Evolutionary conservation across 768 basidiomycete genomes (phyloP), one percentile per base, ranked within the genome.

Genomic region (Russula sp.): DNA sequence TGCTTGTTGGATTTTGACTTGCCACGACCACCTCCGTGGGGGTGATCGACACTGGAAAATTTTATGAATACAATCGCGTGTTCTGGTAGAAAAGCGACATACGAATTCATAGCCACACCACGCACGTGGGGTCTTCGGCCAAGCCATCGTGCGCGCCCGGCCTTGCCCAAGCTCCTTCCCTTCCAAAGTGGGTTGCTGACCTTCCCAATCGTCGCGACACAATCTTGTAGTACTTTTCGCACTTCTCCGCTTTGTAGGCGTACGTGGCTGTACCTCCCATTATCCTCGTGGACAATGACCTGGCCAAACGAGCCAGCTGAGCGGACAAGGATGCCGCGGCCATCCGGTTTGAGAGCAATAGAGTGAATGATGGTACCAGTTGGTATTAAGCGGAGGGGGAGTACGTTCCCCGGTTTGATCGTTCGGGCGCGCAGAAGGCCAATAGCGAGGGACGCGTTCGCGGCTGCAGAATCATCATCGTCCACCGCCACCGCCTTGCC

Each of bases 31-130:
- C 96, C 95, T 76, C 95, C 95, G 73, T 97, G 94, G 65, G 96
- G 94, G 76, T 95, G 93, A 76, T 94, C 93, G 60, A 82, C 83
- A 52, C 92, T 94, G 58, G 28, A 34, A n/a, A 30, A 16, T 40
- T 38, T 48, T 8, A 57, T 65, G 11, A 70, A 62, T 46, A 46
- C 56, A 60, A 20, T 46, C 9, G 20, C 20, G 48, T 8, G 56
- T 18, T 42, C 40, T 9, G 13, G 46, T 2, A 46, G 18, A 56
- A 0, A 34, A 57, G 56, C 14, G 28, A 65, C 89, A 49, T 78
- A 94, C 86, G 92, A 89, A 75, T 97, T 98, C 94, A 96, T 96
- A 49, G 94, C 94, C 68, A 97, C 87, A 86, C 94, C 94, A 75
- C 94, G 87, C 52, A 96, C 93, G 36, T 82, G 82, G 0, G 94